Conservation (phyloP, 805 yeast genomes). For the Metschnikowia hibisci region DNA sequence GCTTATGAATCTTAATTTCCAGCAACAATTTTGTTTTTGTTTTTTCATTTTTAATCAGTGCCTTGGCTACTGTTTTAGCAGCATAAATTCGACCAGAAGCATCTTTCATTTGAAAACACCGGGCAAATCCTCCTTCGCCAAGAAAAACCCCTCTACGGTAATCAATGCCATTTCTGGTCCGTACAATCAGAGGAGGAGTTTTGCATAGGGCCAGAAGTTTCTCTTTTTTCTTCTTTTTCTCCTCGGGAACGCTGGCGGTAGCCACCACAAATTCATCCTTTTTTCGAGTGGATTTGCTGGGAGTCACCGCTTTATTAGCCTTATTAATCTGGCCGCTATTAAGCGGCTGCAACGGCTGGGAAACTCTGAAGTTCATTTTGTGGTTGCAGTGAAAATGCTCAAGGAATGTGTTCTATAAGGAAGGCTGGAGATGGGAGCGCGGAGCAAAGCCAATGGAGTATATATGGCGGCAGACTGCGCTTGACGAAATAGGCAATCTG, state of each 20-base stretch:
- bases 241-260: slow-evolving; percentile 5
- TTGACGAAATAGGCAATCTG: slow-evolving; percentile 6
- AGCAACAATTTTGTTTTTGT: slow-evolving; percentile 82
- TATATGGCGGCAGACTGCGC: slow-evolving; percentile 2
- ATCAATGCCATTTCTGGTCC: slow-evolving; percentile 82
- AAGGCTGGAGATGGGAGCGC: background rate
- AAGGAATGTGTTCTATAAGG: background rate
- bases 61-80: slow-evolving; percentile 97
- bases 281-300: slow-evolving; percentile 30
- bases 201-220: slow-evolving; percentile 87
- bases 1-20: slow-evolving; percentile 92
- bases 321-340: slow-evolving; percentile 52
- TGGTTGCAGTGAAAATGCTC: background rate
- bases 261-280: slow-evolving; percentile 19
- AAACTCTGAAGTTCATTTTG: slow-evolving; percentile 18
- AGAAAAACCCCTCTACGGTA: slow-evolving; percentile 85
- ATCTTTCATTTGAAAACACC: slow-evolving; percentile 96
- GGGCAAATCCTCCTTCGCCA: slow-evolving; percentile 98
- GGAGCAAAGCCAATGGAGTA: slow-evolving; percentile 3
- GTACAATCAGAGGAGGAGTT: slow-evolving; percentile 92
- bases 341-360: slow-evolving; percentile 53
- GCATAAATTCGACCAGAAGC: slow-evolving; percentile 84
- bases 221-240: slow-evolving; percentile 67
- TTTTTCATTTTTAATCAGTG: slow-evolving; percentile 85
- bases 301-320: slow-evolving; percentile 34